Evolutionary conservation across 805 yeast species (phyloP).

Genomic region (Candida anglica): DNA sequence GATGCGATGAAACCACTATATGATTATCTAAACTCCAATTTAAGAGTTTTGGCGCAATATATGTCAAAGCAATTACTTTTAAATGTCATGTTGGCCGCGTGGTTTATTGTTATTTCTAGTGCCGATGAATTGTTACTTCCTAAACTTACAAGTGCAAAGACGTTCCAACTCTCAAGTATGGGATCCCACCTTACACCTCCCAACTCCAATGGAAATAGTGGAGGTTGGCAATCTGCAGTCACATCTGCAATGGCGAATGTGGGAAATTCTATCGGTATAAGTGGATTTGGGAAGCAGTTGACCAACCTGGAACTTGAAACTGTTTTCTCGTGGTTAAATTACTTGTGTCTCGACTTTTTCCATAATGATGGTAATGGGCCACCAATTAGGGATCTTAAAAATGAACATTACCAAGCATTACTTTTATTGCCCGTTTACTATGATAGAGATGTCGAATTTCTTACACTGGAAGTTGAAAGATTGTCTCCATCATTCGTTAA

Average conservation of each 20-base stretch:
- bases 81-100: slow-evolving; percentile 71
- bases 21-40: slow-evolving; percentile 66
- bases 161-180: slow-evolving; percentile 20
- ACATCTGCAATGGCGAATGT: slow-evolving; percentile 49
- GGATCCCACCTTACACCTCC: slow-evolving; percentile 14
- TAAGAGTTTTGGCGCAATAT: slow-evolving; percentile 57
- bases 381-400: slow-evolving; percentile 57
- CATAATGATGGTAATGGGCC: slow-evolving; percentile 83
- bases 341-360: slow-evolving; percentile 68
- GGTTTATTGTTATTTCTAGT: slow-evolving; percentile 67
- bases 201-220: slow-evolving; percentile 5
- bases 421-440: slow-evolving; percentile 63
- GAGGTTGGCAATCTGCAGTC: slow-evolving; percentile 43
- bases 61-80: slow-evolving; percentile 53
- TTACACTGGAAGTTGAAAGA: slow-evolving; percentile 57
- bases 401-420: slow-evolving; percentile 60
- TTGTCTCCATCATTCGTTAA: slow-evolving; percentile 52
- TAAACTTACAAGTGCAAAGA: slow-evolving; percentile 47
- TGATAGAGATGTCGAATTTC: slow-evolving; percentile 43
- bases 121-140: slow-evolving; percentile 78
- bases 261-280: slow-evolving; percentile 35
- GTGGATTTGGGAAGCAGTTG: slow-evolving; percentile 53
- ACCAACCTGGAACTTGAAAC: slow-evolving; percentile 61
- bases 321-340: slow-evolving; percentile 65
- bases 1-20: slow-evolving; percentile 71